Evolutionary conservation across 2,329 filamentous ascomycete genomes (phyloP).

Genomic region (Diaporthe sp.): DNA sequence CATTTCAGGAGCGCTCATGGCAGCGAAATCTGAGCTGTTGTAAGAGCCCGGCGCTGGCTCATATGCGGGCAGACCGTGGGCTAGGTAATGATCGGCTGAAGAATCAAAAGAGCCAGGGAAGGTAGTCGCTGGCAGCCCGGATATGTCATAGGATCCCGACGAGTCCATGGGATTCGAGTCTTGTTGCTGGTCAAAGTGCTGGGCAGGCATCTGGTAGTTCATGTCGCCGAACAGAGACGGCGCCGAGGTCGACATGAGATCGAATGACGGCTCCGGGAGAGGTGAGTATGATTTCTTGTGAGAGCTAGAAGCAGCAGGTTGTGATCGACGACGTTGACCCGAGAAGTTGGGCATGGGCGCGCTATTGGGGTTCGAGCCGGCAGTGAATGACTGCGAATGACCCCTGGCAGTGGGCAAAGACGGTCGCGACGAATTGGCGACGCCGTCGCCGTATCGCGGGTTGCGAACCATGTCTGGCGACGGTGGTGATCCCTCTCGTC

Average conservation of each 20-base stretch:
- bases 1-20: constrained; percentile 35
- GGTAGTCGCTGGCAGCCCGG: constrained; percentile 19
- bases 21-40: constrained; percentile 33
- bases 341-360: constrained; percentile 40
- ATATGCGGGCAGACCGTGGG: constrained; percentile 28
- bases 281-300: constrained; percentile 39
- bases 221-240: constrained; percentile 39
- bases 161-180: constrained; percentile 30
- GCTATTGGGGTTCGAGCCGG: constrained; percentile 41
- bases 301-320: constrained; percentile 33
- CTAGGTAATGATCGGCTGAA: constrained; percentile 33
- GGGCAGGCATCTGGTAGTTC: constrained; percentile 35
- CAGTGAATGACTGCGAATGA: constrained; percentile 41
- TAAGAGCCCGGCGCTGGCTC: constrained; percentile 23
- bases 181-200: constrained; percentile 38
- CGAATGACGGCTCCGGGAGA: constrained; percentile 40
- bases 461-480: constrained; percentile 37
- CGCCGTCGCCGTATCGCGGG: constrained; percentile 40
- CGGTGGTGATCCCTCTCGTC: background rate
- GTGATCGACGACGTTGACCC: constrained; percentile 38
- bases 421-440: constrained; percentile 40
- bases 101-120: constrained; percentile 38
- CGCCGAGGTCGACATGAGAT: constrained; percentile 40
- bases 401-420: constrained; percentile 26
- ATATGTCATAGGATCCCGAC: constrained; percentile 22